Conservation (phyloP, 768 basidiomycete species). For the Boletellus ananas region DNA sequence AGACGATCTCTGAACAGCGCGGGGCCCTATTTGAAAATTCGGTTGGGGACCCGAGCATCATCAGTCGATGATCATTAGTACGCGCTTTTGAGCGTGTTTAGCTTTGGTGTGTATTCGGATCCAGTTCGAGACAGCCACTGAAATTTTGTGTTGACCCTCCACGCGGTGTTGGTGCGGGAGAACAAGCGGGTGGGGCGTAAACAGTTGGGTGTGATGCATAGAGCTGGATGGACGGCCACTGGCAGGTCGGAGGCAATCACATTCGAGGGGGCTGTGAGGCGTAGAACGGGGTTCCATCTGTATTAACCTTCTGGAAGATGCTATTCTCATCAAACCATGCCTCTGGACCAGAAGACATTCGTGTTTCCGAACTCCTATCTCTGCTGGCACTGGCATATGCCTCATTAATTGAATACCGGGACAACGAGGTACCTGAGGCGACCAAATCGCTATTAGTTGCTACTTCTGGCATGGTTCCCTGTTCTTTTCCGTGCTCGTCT, state of each 20-base stretch:
- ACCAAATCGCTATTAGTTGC: too few relatives aligned
- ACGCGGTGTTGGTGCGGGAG: slow-evolving; percentile 40
- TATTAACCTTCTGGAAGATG: slow-evolving; percentile 32
- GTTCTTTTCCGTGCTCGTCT: too few relatives aligned
- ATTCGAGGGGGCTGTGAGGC: slow-evolving; percentile 56
- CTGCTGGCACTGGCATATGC: too few relatives aligned
- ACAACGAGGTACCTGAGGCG: too few relatives aligned
- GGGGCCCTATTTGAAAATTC: slow-evolving; percentile 58
- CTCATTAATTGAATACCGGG: too few relatives aligned
- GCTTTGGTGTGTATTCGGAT: slow-evolving; percentile 29
- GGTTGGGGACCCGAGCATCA: slow-evolving; percentile 60
- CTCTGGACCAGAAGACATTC: too few relatives aligned
- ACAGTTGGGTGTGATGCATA: slow-evolving; percentile 43
- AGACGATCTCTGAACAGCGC: slow-evolving; percentile 35
- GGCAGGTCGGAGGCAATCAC: slow-evolving; percentile 56
- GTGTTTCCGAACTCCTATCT: too few relatives aligned
- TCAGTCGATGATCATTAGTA: slow-evolving; percentile 55
- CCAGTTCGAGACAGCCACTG: neutral
- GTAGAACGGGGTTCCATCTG: slow-evolving; percentile 53
- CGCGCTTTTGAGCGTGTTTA: slow-evolving; percentile 30
- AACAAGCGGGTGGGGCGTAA: slow-evolving; percentile 50
- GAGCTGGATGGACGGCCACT: slow-evolving; percentile 46
- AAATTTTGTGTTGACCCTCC: too few relatives aligned
- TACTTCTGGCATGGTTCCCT: too few relatives aligned
- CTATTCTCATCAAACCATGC: too few relatives aligned